Conservation (phyloP, 192 early-diverging fungal species). For the Chytriomyces hyalinus region DNA sequence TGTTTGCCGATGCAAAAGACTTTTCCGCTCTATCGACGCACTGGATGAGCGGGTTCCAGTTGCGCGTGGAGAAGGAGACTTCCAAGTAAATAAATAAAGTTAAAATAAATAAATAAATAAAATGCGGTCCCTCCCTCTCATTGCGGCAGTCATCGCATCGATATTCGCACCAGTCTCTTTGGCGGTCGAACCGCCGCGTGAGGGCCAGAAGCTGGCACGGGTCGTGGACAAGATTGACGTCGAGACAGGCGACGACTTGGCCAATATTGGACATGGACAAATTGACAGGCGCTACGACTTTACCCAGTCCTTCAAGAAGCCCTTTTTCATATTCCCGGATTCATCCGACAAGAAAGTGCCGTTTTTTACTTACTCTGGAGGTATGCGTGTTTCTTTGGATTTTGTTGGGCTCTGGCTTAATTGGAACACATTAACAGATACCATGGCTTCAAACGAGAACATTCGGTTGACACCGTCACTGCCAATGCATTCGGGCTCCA, state of each 20-base stretch:
- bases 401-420: background rate
- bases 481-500: conserved; percentile 55
- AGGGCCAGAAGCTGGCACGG: background rate
- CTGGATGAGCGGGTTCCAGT: background rate
- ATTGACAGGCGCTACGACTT: conserved; percentile 44
- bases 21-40: background rate
- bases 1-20: background rate
- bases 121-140: background rate
- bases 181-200: background rate
- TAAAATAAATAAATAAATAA: background rate
- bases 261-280: conserved; percentile 29
- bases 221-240: background rate
- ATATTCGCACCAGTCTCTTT: background rate
- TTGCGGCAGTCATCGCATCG: background rate
- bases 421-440: conserved; percentile 29
- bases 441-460: conserved; percentile 34
- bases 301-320: conserved; percentile 46
- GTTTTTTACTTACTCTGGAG: conserved; percentile 30
- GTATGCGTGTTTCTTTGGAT: conserved; percentile 20
- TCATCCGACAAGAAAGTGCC: conserved; percentile 31
- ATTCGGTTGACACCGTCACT: conserved; percentile 67
- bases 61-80: background rate
- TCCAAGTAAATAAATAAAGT: background rate
- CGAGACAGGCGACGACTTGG: background rate
- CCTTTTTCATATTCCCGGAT: conserved; percentile 43